Conservation (phyloP, 768 basidiomycete genomes). For the Tulasnella sp. region DNA sequence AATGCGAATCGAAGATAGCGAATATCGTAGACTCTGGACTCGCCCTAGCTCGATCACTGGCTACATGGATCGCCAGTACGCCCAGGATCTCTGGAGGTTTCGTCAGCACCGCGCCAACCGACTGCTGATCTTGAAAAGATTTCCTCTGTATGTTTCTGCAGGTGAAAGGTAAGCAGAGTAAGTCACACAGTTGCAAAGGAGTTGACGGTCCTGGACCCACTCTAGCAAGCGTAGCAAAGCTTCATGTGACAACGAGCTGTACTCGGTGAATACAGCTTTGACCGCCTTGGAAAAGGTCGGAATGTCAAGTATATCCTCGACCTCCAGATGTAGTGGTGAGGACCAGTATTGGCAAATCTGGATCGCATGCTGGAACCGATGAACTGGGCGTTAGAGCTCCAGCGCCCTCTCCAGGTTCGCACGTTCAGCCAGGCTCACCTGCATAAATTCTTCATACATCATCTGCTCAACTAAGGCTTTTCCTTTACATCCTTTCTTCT, state of each 20-base stretch:
- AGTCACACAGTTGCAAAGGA: neutral
- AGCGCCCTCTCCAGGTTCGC: neutral
- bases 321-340: slow-evolving; percentile 40
- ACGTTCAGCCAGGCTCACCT: slow-evolving; percentile 25
- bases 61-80: slow-evolving; percentile 32
- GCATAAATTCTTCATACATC: slow-evolving; percentile 25
- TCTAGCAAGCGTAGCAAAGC: neutral
- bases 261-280: neutral
- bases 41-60: neutral
- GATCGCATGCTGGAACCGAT: slow-evolving; percentile 38
- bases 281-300: slow-evolving; percentile 39
- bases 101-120: slow-evolving; percentile 41
- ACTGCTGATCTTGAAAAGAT: neutral
- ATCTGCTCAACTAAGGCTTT: slow-evolving; percentile 27
- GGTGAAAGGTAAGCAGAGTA: neutral
- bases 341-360: slow-evolving; percentile 48
- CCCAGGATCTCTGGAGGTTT: slow-evolving; percentile 60
- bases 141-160: neutral
- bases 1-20: slow-evolving; percentile 57
- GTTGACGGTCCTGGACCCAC: neutral
- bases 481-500: slow-evolving; percentile 24
- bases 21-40: slow-evolving; percentile 27
- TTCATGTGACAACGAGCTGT: neutral
- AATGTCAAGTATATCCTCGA: slow-evolving; percentile 38
- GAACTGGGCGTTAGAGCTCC: neutral